Base-by-base conservation (phyloP, 164 flowering plant genomes). In the Vitis labrusca region DNA sequence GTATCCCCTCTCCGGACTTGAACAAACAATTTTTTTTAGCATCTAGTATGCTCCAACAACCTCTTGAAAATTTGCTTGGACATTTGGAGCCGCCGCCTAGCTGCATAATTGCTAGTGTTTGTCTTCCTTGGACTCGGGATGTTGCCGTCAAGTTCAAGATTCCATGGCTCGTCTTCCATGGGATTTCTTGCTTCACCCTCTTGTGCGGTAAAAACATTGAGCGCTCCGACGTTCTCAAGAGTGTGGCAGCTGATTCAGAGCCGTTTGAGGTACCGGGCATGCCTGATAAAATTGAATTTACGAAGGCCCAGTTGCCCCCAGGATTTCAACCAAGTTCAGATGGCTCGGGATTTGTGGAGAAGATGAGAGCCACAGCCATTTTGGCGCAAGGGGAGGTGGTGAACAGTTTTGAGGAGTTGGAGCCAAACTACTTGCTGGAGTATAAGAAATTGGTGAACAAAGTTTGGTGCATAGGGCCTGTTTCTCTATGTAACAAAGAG, bases 391-490 rank as follows among this genome's bases (percentile, higher is more conserved):
- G 84, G 7, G 61, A 78, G 0, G 7, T 84, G 17, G 71, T 67
- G 23, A 79, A 81, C 68, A 76, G 76, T 59, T 79, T 78, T 62
- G 67, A 74, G 30, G 83, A 80, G 55, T 29, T 84, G 66, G 87
- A 81, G 63, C 56, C 68, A 0, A 74, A 58, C 9, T 82, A 78
- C 32, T 78, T 48, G 0, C 73, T 70, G 0, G 61, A 56, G 54
- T 76, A 57, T 37, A 76, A 30, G 50, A 68, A 75, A 50, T 72
- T 73, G 5, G 58, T 13, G 27, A 27, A 64, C 14, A 77, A 48
- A 52, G 72, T 74, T 0, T 84, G 82, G 81, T 66, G 69, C 53
- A 23, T 81, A 4, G 87, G 85, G 14, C 85, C 87, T 0, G 71
- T 76, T 59, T 81, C 73, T 0, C 70, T 77, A 17, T 48, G 63